Base-by-base conservation (phyloP, 2,329 filamentous ascomycete species). In the Fusarium solani-melongenae region DNA sequence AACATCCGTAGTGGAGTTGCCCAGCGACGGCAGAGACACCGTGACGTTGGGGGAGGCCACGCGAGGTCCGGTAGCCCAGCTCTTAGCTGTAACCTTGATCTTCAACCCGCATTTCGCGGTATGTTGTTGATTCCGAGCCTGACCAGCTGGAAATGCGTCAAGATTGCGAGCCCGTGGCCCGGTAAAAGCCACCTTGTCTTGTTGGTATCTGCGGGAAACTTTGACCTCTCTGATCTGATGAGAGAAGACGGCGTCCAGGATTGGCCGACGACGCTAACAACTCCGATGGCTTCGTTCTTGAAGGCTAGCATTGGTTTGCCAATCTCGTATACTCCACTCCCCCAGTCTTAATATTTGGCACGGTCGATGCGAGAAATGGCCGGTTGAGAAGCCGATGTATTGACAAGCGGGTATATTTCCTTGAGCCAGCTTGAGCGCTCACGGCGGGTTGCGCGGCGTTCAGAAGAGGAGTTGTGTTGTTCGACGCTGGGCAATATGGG, bases 271-370 rank as follows among this genome's bases (percentile, higher is more conserved):
- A 69, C 76, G 72, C 76, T 76, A 77, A 76, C 44, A 62, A 63
- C 58, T 31, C 46, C 31, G n/a, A 70, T 71, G 64, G 72, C 57
- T 66, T 67, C 61, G 67, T 49, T 58, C 58, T 74, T 68, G 70
- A 67, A 74, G 64, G 67, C 64, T 69, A 75, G 74, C 62, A 72
- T 61, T 65, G 56, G 55, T 64, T 62, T 72, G 69, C 64, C 55
- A 77, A 73, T 77, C 66, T 76, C 73, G 70, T 34, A 34, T 55
- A 74, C 70, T 53, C 76, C 71, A 71, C 74, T 69, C 58, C 61
- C 63, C 64, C 24, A 62, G 61, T 69, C 36, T 70, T 66, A 58
- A 53, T 63, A 51, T 72, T 46, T 51, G 66, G 56, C 49, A 62
- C 44, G 38, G 31, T 51, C 46, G 66, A 70, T 62, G 62, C 49